These are phyloP conservation scores for Leccinum pellstonianum DNA, from an alignment of 768 basidiomycete species.

Conservation along the genomic window DNA sequence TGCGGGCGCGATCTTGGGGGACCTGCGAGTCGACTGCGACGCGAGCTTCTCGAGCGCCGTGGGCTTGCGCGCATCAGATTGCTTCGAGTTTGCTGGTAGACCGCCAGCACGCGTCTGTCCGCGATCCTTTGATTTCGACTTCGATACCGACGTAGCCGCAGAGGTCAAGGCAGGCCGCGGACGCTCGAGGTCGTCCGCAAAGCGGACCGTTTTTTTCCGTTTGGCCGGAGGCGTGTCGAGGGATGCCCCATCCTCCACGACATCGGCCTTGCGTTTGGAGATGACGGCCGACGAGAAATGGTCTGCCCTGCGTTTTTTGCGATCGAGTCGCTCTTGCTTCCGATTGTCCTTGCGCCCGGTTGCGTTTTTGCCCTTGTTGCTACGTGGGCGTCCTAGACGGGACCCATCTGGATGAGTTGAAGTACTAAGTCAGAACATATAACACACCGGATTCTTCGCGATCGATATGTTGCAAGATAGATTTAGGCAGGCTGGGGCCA, in stretches of 20 bases:
- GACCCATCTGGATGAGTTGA: not conserved
- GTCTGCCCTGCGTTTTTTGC: constrained; percentile 62
- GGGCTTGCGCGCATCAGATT: constrained; percentile 12
- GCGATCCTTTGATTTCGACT: not conserved
- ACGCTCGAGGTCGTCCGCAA: constrained; percentile 6
- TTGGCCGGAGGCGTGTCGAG: constrained; percentile 40
- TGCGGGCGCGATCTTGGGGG: not conserved
- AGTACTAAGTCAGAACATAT: not conserved
- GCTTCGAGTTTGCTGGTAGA: not conserved
- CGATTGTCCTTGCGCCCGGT: constrained; percentile 52
- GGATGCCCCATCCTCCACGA: not conserved
- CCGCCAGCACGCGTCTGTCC: not conserved
- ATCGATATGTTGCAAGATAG: constrained; percentile 28
- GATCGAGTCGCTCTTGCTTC: constrained; percentile 25
- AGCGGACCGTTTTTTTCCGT: constrained; percentile 44
- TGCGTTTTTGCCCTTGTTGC: constrained; percentile 4
- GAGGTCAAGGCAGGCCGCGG: not conserved
- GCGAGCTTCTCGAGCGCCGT: constrained; percentile 39
- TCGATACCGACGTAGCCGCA: not conserved
- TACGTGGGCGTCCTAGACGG: constrained; percentile 7
- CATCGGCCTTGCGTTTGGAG: constrained; percentile 42
- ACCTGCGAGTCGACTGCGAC: constrained; percentile 13
- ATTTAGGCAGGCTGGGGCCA: constrained; percentile 28
- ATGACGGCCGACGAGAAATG: constrained; percentile 48
- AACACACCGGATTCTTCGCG: constrained; percentile 13